Base-by-base conservation (phyloP, 106 monocot genomes). In the Chionographis japonica region DNA sequence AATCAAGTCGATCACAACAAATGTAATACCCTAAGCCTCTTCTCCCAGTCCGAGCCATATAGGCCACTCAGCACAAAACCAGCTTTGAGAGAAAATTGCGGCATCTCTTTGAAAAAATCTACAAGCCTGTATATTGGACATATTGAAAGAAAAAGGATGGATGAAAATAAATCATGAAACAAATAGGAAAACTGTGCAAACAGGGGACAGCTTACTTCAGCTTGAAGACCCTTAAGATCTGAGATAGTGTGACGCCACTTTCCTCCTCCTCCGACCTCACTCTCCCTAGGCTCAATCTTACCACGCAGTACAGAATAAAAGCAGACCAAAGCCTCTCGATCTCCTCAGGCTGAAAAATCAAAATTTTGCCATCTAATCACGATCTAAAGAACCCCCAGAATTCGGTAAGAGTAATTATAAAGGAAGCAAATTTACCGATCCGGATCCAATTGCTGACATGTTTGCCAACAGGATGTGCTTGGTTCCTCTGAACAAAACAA, bases 31-130 rank as follows among this genome's bases (percentile, higher is more conserved):
- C 85, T 86, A 19, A 92, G 86, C 68, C 65, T 78, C 74, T 87
- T 97, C 67, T 97, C 92, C 92, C 92, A 97, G 63, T 87, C 78
- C 13, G 87, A 81, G 49, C 92, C 92, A 82, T 87, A 97, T 14
- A 87, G 35, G 4, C 78, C 81, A 38, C 42, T 68, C 37, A 97
- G 37, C 70, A 89, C 74, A 58, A 69, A 78, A n/a, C 84, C 89
- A 41, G 77, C 75, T 81, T 97, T 97, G 4, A 89, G 75, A 63
- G 83, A 57, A 75, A 92, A 89, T 58, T 97, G 97, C 3, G 92
- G 92, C 59, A 97, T 81, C 80, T 97, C 97, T 57, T 89, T 89
- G 68, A 92, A 97, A 67, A 97, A 97, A 60, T 89, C 92, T 18
- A 81, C 76, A 54, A 87, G 71, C 56, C 97, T 97, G 55, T 52